Base-by-base conservation (phyloP, 2,329 filamentous ascomycete genomes). In the Cytospora paraplurivora region DNA sequence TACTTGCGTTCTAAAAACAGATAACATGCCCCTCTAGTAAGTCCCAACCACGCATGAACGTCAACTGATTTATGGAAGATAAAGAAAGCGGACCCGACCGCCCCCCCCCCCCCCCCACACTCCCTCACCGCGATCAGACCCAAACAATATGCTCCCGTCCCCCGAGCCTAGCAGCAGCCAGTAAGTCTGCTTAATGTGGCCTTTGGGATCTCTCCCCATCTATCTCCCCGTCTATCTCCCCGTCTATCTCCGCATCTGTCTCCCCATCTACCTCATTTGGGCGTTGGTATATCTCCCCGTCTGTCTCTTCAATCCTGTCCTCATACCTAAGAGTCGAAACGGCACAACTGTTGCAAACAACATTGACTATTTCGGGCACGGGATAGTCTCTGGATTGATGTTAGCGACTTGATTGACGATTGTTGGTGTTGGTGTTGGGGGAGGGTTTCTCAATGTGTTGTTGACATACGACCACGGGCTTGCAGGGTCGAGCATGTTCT, bases 311-410 rank as follows among this genome's bases (percentile, higher is more conserved):
- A 1, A 19, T 4, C 8, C 19, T 10, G n/a, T 47, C n/a, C n/a
- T 44, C 41, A n/a, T 44, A 15, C 11, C 41, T n/a, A 10, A 47
- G n/a, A 19, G 4, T 21, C 11, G 19, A n/a, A 8, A 11, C 35
- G n/a, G 58, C 58, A 55, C 58, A 61, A 12, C 50, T 55, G 4
- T 61, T 61, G 10, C 58, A 61, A n/a, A 55, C 51, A 0, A 61
- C 58, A 6, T 61, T 61, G 2, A 61, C 4, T 21, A 19, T 55
- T 7, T 61, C 51, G 0, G 58, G 58, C 1, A 49, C 1, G 0
- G 58, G 58, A 10, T 61, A 61, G 58, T n/a, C 27, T n/a, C 58
- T 60, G 19, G 4, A 7, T 4, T 7, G 19, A 0, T 1, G 21
- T 15, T 38, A 4, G 55, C 37, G 10, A 49, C 38, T 21, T 7